Base-by-base conservation (phyloP, 2,329 filamentous ascomycete genomes). In the Epichloe hybrida region DNA sequence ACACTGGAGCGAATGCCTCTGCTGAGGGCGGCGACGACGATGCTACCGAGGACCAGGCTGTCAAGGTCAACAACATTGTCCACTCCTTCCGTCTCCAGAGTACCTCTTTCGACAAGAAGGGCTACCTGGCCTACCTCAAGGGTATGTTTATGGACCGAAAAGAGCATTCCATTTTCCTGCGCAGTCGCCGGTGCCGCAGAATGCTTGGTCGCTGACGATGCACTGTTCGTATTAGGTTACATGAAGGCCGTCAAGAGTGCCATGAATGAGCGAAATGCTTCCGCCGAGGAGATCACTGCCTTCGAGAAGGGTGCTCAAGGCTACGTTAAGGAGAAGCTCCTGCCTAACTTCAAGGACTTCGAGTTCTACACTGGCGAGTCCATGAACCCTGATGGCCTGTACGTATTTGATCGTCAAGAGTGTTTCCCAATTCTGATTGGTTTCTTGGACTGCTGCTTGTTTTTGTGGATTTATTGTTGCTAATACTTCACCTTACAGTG, bases 301-400 rank as follows among this genome's bases (percentile, higher is more conserved):
- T 96, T 96, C 74, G 84, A 95, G 79, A 80, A 75, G 59, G 83
- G 82, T 61, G 90, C 89, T 53, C 67, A 73, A 57, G 71, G 59
- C 51, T 94, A 80, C 67, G 84, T 87, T 71, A 95, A 95, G 79
- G 84, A 88, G 76, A 81, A 80, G 66, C 77, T 95, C 59, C 74
- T 84, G 53, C 73, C 66, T 68, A 91, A 88, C 75, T 95, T 95
- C 79, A 90, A 95, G 76, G 88, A 97, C 77, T 95, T 84, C 70
- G 91, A 97, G 71, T 91, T 96, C 73, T 86, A 86, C 72, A 88
- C 86, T 62, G 90, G 91, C 74, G 84, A 93, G 77, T 85, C 81
- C 62, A 94, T 95, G 88, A 81, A 94, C 72, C 83, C 86, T 62
- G 87, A 95, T 65, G 90, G 85, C 76, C 95, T 96, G 93, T 93